These are phyloP conservation scores for Xylaria polymorpha DNA, from an alignment of 2,329 filamentous ascomycete genomes.

Conservation along the genomic window DNA sequence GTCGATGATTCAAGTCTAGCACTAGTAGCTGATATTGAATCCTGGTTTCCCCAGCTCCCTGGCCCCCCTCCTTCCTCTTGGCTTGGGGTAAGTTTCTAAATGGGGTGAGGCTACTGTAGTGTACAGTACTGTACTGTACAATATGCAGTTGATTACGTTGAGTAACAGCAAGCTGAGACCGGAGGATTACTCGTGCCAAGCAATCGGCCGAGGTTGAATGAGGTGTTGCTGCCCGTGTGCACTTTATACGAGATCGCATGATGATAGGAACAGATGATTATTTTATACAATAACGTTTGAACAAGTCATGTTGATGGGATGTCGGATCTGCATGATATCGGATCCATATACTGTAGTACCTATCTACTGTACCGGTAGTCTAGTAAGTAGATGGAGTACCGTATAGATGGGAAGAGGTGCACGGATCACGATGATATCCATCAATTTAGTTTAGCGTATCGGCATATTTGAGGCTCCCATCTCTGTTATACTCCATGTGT, in stretches of 20 bases:
- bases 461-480: not conserved
- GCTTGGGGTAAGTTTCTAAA: constrained; percentile 23
- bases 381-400: too few species aligned
- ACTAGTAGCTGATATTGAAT: constrained; percentile 16
- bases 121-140: too few species aligned
- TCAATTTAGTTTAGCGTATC: too few species aligned
- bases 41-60: not conserved
- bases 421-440: not conserved
- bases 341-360: too few species aligned
- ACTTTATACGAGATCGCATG: constrained; percentile 46
- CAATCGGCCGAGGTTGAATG: constrained; percentile 25
- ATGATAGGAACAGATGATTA: constrained; percentile 29
- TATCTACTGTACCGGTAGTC: too few species aligned
- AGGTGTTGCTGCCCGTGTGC: constrained; percentile 43
- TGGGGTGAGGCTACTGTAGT: constrained; percentile 25
- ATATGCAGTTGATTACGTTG: constrained; percentile 28
- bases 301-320: not conserved
- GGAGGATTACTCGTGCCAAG: constrained; percentile 36
- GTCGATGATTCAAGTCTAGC: constrained; percentile 17
- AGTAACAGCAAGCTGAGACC: constrained; percentile 28
- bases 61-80: constrained; percentile 20
- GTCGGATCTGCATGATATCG: too few species aligned
- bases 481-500: not conserved
- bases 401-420: not conserved
- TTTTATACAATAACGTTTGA: not conserved